Evolutionary conservation across 768 basidiomycete species (phyloP).

Genomic region (Lentinula guzmanii): DNA sequence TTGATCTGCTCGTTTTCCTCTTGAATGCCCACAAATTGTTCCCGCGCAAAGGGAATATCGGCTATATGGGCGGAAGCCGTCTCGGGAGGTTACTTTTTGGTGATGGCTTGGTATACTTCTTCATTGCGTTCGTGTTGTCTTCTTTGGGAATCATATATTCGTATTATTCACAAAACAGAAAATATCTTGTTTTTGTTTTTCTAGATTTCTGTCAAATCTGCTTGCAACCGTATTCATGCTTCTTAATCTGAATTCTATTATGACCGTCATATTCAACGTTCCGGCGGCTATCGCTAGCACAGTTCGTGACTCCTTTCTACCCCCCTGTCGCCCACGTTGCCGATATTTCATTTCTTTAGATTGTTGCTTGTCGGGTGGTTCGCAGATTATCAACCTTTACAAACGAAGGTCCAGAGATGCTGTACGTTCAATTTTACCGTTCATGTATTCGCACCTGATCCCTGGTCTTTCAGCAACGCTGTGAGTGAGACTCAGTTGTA

Average conservation of each 20-base stretch:
- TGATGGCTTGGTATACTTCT: slow-evolving; percentile 70
- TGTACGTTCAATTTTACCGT: slow-evolving; percentile 30
- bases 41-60: slow-evolving; percentile 25
- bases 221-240: slow-evolving; percentile 62
- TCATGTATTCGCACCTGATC: slow-evolving; percentile 1
- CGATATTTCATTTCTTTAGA: slow-evolving; percentile 28
- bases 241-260: slow-evolving; percentile 61
- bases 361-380: slow-evolving; percentile 56
- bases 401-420: slow-evolving; percentile 41
- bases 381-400: slow-evolving; percentile 60
- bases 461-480: slow-evolving; percentile 11
- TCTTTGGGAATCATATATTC: not conserved
- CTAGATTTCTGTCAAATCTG: slow-evolving; percentile 62
- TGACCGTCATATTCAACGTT: slow-evolving; percentile 71
- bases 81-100: slow-evolving; percentile 62
- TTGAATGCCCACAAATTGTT: slow-evolving; percentile 57
- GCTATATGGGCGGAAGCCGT: slow-evolving; percentile 40
- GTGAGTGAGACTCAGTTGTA: slow-evolving; percentile 26
- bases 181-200: not conserved
- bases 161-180: not conserved
- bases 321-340: not conserved
- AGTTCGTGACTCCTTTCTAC: slow-evolving; percentile 26
- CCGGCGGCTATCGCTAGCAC: slow-evolving; percentile 66
- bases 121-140: slow-evolving; percentile 49
- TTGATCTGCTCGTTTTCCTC: slow-evolving; percentile 58